These are phyloP conservation scores for Aspergillus jensenii DNA, from an alignment of 2,329 filamentous ascomycete genomes.

Conservation along the genomic window DNA sequence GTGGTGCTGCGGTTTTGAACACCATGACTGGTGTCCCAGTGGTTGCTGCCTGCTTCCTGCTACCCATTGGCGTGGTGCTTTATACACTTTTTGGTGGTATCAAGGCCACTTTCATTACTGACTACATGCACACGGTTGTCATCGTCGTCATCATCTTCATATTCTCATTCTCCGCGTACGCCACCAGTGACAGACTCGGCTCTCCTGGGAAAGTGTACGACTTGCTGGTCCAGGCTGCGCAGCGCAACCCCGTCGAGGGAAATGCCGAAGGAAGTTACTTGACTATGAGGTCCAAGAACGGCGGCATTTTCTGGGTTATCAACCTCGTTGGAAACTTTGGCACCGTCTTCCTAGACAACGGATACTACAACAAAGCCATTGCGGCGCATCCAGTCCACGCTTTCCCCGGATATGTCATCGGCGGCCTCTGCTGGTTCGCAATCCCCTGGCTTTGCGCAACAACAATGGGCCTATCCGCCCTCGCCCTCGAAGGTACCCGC, in stretches of 20 bases:
- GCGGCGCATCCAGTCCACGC: constrained; percentile 82
- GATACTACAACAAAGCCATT: constrained; percentile 93
- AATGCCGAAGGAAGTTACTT: constrained; percentile 81
- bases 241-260: constrained; percentile 71
- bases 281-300: constrained; percentile 79
- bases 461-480: constrained; percentile 79
- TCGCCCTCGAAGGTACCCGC: constrained; percentile 75
- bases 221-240: constrained; percentile 66
- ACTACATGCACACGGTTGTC: constrained; percentile 79
- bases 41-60: constrained; percentile 77
- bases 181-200: constrained; percentile 69
- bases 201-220: constrained; percentile 78
- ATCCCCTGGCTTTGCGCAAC: constrained; percentile 89
- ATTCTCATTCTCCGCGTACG: constrained; percentile 80
- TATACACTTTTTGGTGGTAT: constrained; percentile 77
- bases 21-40: constrained; percentile 73
- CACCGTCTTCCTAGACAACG: constrained; percentile 80
- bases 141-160: constrained; percentile 77
- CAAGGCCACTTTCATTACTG: constrained; percentile 83
- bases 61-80: constrained; percentile 76
- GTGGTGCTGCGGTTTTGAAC: constrained; percentile 72
- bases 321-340: constrained; percentile 66
- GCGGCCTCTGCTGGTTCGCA: constrained; percentile 86
- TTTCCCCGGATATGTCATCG: constrained; percentile 83
- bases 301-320: constrained; percentile 87